These are phyloP conservation scores for Nemania diffusa DNA, from an alignment of 2,329 filamentous ascomycete genomes.

Conservation along the genomic window DNA sequence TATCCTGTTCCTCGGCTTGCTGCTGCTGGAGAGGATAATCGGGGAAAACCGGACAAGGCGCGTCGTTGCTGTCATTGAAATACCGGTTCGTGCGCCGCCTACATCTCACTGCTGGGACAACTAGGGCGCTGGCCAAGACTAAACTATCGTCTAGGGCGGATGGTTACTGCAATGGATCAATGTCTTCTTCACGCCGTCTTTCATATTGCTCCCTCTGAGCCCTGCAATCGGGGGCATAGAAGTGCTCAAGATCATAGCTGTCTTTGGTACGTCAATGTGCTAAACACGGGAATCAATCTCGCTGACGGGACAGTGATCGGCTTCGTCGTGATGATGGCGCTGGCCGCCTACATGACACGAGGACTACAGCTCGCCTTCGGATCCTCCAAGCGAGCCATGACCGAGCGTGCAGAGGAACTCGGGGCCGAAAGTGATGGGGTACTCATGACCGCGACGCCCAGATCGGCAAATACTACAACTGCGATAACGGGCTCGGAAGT, in stretches of 20 bases:
- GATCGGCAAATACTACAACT: not conserved
- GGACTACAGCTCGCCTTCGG: slow-evolving; percentile 62
- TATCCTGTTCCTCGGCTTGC: slow-evolving; percentile 61
- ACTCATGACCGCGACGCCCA: slow-evolving; percentile 51
- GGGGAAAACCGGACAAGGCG: slow-evolving; percentile 60
- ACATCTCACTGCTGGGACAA: too few relatives aligned
- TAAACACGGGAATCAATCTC: slow-evolving; percentile 35
- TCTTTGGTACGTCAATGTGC: slow-evolving; percentile 62
- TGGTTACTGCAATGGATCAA: slow-evolving; percentile 69
- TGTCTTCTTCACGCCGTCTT: slow-evolving; percentile 68
- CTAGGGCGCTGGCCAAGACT: not conserved
- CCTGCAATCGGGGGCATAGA: slow-evolving; percentile 63
- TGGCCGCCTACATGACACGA: slow-evolving; percentile 55
- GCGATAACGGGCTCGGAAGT: slow-evolving; percentile 37
- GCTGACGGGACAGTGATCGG: slow-evolving; percentile 56
- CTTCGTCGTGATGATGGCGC: slow-evolving; percentile 21
- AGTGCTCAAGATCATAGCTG: slow-evolving; percentile 67
- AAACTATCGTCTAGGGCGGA: slow-evolving; percentile 55
- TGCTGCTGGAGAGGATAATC: slow-evolving; percentile 58
- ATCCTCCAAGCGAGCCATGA: slow-evolving; percentile 59
- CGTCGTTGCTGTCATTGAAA: slow-evolving; percentile 61
- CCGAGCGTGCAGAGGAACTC: slow-evolving; percentile 61
- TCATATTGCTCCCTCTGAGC: slow-evolving; percentile 68
- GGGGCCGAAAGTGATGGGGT: slow-evolving; percentile 58
- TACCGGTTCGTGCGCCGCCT: slow-evolving; percentile 61